Evolutionary conservation across 495 filamentous ascomycete species (phyloP).

Genomic region (Bathelium albidoporum): DNA sequence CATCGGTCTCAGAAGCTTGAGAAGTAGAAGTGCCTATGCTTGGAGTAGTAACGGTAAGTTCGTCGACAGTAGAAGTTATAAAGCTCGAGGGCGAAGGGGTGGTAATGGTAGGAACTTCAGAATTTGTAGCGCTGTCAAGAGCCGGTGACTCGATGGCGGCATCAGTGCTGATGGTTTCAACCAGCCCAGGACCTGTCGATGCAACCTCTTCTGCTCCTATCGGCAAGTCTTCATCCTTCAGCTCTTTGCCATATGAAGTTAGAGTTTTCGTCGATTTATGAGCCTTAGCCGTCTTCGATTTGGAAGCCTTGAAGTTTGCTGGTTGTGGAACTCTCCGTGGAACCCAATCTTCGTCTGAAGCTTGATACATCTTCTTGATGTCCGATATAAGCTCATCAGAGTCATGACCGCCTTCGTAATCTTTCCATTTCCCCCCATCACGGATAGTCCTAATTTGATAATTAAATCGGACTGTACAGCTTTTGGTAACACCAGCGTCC

Average conservation of each 20-base stretch:
- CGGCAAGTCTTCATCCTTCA: neutral
- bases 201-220: neutral
- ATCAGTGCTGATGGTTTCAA: neutral
- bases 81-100: neutral
- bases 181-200: neutral
- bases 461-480: slow-evolving; percentile 79
- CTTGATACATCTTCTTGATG: slow-evolving; percentile 43
- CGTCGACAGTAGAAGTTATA: neutral
- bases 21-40: neutral
- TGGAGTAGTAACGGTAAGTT: neutral
- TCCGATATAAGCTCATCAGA: slow-evolving; percentile 65
- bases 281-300: neutral
- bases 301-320: neutral
- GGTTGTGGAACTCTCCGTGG: neutral
- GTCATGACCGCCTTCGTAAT: slow-evolving; percentile 59
- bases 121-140: neutral
- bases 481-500: slow-evolving; percentile 60
- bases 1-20: neutral
- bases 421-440: slow-evolving; percentile 69
- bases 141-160: neutral
- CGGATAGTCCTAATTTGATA: slow-evolving; percentile 71
- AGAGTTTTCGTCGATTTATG: neutral
- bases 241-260: neutral
- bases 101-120: neutral
- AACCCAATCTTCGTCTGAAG: neutral